These are phyloP conservation scores for Lasiodiplodia citricola DNA, from an alignment of 2,329 filamentous ascomycete species.

Conservation along the genomic window DNA sequence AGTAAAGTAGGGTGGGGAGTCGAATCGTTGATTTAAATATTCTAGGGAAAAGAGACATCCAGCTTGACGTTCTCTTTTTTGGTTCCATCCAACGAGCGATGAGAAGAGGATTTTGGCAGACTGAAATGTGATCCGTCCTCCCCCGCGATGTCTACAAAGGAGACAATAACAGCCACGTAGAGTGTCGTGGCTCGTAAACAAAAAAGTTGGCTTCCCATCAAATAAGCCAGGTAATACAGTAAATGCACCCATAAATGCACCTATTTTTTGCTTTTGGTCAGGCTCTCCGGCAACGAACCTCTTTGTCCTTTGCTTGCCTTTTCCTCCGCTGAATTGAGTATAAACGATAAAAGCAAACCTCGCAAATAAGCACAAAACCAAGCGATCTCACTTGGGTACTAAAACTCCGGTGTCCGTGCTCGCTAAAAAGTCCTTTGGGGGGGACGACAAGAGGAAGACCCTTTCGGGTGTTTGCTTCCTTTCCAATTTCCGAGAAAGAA, in stretches of 20 bases:
- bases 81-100: neutral
- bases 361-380: neutral
- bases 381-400: constrained; percentile 11
- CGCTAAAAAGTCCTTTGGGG: constrained; percentile 5
- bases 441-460: neutral
- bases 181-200: neutral
- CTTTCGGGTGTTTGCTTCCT: neutral
- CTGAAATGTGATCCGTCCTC: neutral
- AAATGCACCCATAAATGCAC: constrained; percentile 6
- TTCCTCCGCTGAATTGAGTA: neutral
- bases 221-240: constrained; percentile 5
- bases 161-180: neutral
- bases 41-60: neutral
- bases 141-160: neutral
- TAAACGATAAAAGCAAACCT: neutral
- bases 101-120: constrained; percentile 12
- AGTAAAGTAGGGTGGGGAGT: neutral
- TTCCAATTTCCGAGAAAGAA: constrained; percentile 22
- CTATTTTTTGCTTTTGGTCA: neutral
- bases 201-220: constrained; percentile 2
- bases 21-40: constrained; percentile 9
- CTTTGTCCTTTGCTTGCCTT: neutral
- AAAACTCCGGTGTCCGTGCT: constrained; percentile 20
- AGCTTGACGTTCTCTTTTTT: neutral
- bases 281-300: neutral